Base-by-base conservation (phyloP, 164 flowering plant genomes). In the Nymphaea thermarum region DNA sequence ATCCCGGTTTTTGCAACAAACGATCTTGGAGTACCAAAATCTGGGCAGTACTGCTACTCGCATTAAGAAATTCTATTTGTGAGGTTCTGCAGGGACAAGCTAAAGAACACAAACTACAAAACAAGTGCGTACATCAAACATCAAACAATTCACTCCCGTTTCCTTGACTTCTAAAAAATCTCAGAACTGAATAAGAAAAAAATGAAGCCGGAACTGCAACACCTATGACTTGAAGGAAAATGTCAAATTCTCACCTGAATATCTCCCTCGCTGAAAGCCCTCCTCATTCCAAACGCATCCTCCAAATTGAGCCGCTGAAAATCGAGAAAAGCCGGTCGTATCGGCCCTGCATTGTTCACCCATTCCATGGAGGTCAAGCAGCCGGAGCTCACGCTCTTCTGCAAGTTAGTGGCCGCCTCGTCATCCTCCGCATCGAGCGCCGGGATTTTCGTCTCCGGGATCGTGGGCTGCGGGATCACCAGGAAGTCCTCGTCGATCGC, bases 241-340 rank as follows among this genome's bases (percentile, higher is more conserved):
- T 10, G n/a, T 17, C 11, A 62, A 17, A 69, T 64, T 43, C 78
- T 72, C 70, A 95, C 99, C 99, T 89, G 83, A 74, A 95, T 89
- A 77, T 95, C 99, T 75, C 99, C 98, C 73, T 92, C 99, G 72
- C 99, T 95, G 77, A 75, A 90, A 44, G 98, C 88, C 75, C 98
- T 82, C 74, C 99, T 78, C 94, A 95, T 86, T 65, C 96, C 95
- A 82, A 87, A 82, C 71, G 67, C 93, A 67, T 78, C 68, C 63
- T 78, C 83, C 7, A 90, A 81, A 75, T 90, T 89, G 76, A 88
- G 44, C 36, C 79, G 81, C 14, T 82, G 79, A 66, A 88, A 82
- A 72, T 89, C 88, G 66, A 82, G 77, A 68, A 90, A 91, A 69
- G 67, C 80, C 2, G 93, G 90, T 76, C 79, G 79, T 63, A 75